A percentile compares a stretch with the other conserved stretches of the same genome.
phyloP scores from a whole-genome alignment of 176 grass and related monocot genomes.

The Elaeis guineensis region DNA sequence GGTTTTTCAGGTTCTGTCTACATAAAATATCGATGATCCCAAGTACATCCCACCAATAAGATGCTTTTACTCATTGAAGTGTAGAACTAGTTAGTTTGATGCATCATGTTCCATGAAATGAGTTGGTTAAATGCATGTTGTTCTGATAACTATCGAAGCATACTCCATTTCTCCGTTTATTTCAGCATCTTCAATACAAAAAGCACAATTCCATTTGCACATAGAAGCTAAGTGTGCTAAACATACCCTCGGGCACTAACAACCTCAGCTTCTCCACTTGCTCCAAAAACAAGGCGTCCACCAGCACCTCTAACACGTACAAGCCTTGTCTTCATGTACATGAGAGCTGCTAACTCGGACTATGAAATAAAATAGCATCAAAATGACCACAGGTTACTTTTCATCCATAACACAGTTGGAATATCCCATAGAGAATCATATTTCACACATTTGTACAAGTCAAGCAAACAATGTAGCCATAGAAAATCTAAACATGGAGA shows the following conservation, averaged over 20 bases:
- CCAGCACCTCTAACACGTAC: constrained; percentile 80
- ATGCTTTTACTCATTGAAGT: no score
- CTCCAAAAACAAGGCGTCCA: constrained; percentile 73
- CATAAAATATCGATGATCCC: no score
- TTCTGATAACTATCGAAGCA: no score
- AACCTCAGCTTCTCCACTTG: constrained; percentile 91
- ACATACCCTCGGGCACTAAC: constrained; percentile 89
- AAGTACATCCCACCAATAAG: no score
- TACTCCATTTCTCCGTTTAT: not conserved
- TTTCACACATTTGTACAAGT: no score
- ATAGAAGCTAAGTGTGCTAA: constrained; percentile 2
- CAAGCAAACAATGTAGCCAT: no score
- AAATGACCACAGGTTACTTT: constrained; percentile 15
- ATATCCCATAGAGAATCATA: no score
- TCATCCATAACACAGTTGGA: not conserved
- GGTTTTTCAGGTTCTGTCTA: no score
- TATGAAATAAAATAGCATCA: constrained; percentile 22
- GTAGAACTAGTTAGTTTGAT: no score
- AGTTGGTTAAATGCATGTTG: no score
- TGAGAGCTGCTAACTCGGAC: constrained; percentile 92
- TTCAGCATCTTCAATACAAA: not conserved
- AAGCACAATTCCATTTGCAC: not conserved
- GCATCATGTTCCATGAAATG: no score
- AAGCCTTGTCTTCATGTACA: constrained; percentile 94
- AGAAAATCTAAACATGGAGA: no score